These are phyloP conservation scores for Papilionanthe hybrid DNA, from an alignment of 116 monocot species.

Conservation along the genomic window DNA sequence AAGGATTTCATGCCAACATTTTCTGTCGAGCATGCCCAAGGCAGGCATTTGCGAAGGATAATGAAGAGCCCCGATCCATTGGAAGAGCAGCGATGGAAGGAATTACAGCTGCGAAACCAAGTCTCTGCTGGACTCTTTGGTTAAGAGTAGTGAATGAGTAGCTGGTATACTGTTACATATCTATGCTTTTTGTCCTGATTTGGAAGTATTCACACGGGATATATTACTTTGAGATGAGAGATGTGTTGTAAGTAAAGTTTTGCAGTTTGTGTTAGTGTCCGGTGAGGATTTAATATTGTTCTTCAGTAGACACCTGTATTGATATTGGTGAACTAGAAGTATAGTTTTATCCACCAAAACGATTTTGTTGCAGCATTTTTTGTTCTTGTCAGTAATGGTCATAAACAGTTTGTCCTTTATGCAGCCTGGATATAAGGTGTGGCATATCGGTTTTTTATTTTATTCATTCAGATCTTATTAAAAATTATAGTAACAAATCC, in stretches of 20 bases:
- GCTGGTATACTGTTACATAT: constrained; percentile 9
- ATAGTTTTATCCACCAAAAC: constrained; percentile 12
- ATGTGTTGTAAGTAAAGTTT: constrained; percentile 41
- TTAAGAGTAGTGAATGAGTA: constrained; percentile 14
- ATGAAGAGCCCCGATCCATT: constrained; percentile 97
- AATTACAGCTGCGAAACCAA: constrained; percentile 63
- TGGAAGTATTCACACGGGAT: constrained; percentile 1
- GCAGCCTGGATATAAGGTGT: constrained; percentile 62
- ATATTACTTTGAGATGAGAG: constrained; percentile 53
- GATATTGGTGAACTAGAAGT: constrained; percentile 44
- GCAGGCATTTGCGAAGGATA: constrained; percentile 55
- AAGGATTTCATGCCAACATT: constrained; percentile 98
- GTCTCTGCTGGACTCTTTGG: constrained; percentile 64
- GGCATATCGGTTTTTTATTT: constrained; percentile 61
- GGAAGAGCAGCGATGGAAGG: constrained; percentile 74
- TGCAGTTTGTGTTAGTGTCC: constrained; percentile 24
- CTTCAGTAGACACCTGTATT: constrained; percentile 51
- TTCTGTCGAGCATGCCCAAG: constrained; percentile 73
- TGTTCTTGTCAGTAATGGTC: constrained; percentile 29
- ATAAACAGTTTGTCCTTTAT: constrained; percentile 36
- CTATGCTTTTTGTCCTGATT: constrained; percentile 13
- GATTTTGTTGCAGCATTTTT: constrained; percentile 50
- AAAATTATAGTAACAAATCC: constrained; percentile 57
- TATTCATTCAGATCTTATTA: constrained; percentile 33
- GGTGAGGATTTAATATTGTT: constrained; percentile 44